Conservation (phyloP, 352 stramenopile genomes). For the Halophytophthora batemanensis region DNA sequence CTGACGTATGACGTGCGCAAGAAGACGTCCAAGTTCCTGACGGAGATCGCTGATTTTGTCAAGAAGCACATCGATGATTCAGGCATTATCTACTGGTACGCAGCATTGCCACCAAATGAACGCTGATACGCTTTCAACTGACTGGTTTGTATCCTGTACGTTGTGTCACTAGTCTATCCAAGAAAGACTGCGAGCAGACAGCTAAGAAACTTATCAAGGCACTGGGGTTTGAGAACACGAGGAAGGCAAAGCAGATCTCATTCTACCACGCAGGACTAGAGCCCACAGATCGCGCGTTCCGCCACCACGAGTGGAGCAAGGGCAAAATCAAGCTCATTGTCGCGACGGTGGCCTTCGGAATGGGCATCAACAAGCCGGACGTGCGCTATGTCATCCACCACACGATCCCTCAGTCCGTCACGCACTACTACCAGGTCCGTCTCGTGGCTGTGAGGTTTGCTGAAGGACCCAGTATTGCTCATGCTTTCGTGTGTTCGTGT, state of each 20-base stretch:
- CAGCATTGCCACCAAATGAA: slow-evolving; percentile 1
- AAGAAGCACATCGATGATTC: slow-evolving; percentile 82
- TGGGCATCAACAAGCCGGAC: slow-evolving; percentile 89
- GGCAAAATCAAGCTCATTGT: slow-evolving; percentile 88
- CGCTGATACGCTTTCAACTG: slow-evolving; percentile 8
- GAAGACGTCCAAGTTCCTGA: slow-evolving; percentile 79
- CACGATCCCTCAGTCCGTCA: slow-evolving; percentile 87
- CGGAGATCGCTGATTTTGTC: slow-evolving; percentile 76
- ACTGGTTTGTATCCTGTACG: not conserved
- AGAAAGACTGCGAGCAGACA: slow-evolving; percentile 86
- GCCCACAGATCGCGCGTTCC: slow-evolving; percentile 64
- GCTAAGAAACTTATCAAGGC: slow-evolving; percentile 77
- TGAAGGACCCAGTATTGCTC: not conserved
- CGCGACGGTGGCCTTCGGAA: slow-evolving; percentile 86
- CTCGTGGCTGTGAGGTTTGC: not conserved
- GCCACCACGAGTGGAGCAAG: slow-evolving; percentile 87
- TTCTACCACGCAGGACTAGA: slow-evolving; percentile 85
- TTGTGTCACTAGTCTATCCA: slow-evolving; percentile 58
- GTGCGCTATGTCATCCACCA: slow-evolving; percentile 89
- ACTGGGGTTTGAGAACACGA: slow-evolving; percentile 69
- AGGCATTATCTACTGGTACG: slow-evolving; percentile 88
- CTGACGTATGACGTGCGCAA: slow-evolving; percentile 83
- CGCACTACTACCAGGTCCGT: slow-evolving; percentile 85
- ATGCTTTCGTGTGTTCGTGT: not conserved
- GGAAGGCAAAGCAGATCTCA: slow-evolving; percentile 66